phyloP scores from a whole-genome alignment of 805 yeast species.

The Candida nonsorbophila region DNA sequence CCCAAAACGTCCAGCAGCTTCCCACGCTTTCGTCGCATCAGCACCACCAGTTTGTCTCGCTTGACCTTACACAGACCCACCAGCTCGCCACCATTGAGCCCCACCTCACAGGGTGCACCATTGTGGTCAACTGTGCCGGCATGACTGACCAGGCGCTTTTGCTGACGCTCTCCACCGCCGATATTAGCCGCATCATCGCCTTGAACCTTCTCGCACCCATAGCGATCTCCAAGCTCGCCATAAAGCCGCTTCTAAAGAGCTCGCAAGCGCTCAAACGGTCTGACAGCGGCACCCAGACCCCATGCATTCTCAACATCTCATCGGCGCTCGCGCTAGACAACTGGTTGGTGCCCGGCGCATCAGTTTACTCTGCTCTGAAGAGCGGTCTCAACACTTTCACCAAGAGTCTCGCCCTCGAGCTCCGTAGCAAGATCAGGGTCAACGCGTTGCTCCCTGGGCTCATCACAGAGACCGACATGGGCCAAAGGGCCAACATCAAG shows the following conservation, averaged over 20 bases:
- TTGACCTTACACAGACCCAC: conserved; percentile 8
- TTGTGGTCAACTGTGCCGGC: conserved; percentile 66
- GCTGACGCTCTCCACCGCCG: conserved; percentile 31
- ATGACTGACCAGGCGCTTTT: conserved; percentile 53
- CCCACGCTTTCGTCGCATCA: conserved; percentile 2
- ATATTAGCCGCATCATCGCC: conserved; percentile 42
- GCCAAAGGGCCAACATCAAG: conserved; percentile 21
- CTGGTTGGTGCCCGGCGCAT: conserved; percentile 45
- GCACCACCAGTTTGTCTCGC: conserved; percentile 6
- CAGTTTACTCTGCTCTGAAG: conserved; percentile 66
- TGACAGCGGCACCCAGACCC: conserved; percentile 13
- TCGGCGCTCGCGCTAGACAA: conserved; percentile 51
- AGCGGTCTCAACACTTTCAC: conserved; percentile 67
- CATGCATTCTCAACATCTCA: conserved; percentile 55
- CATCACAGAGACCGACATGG: conserved; percentile 64
- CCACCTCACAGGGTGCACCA: conserved; percentile 10
- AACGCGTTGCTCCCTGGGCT: conserved; percentile 69
- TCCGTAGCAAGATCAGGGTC: conserved; percentile 52
- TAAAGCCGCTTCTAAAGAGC: conserved; percentile 47
- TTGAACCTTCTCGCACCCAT: conserved; percentile 63
- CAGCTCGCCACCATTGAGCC: neutral
- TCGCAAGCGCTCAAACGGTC: too few species aligned
- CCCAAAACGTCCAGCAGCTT: conserved; percentile 4
- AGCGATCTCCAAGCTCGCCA: conserved; percentile 47
- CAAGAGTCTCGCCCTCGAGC: conserved; percentile 52